A percentile compares a stretch with the other conserved stretches of the same genome.
phyloP scores from a whole-genome alignment of 2,329 filamentous ascomycete genomes.

The Aureobasidium sp. region DNA sequence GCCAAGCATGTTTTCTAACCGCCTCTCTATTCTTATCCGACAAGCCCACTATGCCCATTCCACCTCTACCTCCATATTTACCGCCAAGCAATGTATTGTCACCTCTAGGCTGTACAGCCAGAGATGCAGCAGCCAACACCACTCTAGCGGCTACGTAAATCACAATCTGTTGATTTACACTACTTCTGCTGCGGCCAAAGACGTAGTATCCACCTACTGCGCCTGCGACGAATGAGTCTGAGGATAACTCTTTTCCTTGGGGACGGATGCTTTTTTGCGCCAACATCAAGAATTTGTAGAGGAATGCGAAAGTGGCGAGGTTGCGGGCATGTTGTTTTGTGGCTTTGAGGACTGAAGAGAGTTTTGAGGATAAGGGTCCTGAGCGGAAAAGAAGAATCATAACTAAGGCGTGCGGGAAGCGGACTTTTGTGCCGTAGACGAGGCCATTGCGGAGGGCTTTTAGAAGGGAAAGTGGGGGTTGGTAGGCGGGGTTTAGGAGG shows the following conservation, averaged over 20 bases:
- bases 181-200: constrained; percentile 83
- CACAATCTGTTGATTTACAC: constrained; percentile 96
- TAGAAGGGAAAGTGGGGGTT: constrained; percentile 84
- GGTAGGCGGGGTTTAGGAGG: constrained; percentile 84
- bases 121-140: constrained; percentile 82
- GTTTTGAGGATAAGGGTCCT: constrained; percentile 82
- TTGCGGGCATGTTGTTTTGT: constrained; percentile 93
- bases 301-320: constrained; percentile 87
- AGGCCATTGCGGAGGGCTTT: constrained; percentile 98
- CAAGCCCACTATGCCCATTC: constrained; percentile 46
- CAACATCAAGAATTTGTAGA: constrained; percentile 90
- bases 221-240: constrained; percentile 89
- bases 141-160: constrained; percentile 98
- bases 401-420: constrained; percentile 97
- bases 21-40: constrained; percentile 41
- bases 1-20: constrained; percentile 79
- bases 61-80: constrained; percentile 42
- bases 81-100: constrained; percentile 41
- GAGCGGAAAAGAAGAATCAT: constrained; percentile 99
- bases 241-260: constrained; percentile 68
- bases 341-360: constrained; percentile 80
- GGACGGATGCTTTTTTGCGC: constrained; percentile 61
- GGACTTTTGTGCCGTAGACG: constrained; percentile 97
- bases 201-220: constrained; percentile 92
- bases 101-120: constrained; percentile 73